Evolutionary conservation across 2,329 filamentous ascomycete genomes (phyloP).

Genomic region (Calonectria pteridis): DNA sequence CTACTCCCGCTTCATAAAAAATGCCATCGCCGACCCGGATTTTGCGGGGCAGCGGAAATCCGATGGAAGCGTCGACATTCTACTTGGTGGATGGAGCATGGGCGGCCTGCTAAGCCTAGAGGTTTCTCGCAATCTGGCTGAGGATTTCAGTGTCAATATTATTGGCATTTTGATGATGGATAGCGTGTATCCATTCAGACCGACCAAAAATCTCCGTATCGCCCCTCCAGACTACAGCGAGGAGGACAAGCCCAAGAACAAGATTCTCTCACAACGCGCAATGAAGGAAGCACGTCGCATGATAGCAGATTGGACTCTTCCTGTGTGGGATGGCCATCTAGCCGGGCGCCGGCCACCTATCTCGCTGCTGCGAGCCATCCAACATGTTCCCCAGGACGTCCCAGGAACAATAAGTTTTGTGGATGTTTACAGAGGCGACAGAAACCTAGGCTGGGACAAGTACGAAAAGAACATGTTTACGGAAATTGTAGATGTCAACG

Average conservation of each 20-base stretch:
- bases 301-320: slow-evolving; percentile 56
- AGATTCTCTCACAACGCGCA: slow-evolving; percentile 51
- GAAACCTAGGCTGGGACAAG: slow-evolving; percentile 61
- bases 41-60: slow-evolving; percentile 45
- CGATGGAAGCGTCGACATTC: slow-evolving; percentile 52
- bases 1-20: slow-evolving; percentile 62
- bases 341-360: slow-evolving; percentile 52
- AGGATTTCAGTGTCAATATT: slow-evolving; percentile 54
- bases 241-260: slow-evolving; percentile 51
- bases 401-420: slow-evolving; percentile 48
- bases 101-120: slow-evolving; percentile 66
- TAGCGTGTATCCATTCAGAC: slow-evolving; percentile 55
- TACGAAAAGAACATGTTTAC: slow-evolving; percentile 60
- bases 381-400: slow-evolving; percentile 52
- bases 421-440: slow-evolving; percentile 58
- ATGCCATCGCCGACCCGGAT: slow-evolving; percentile 46
- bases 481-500: slow-evolving; percentile 61
- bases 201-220: slow-evolving; percentile 4
- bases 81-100: slow-evolving; percentile 69
- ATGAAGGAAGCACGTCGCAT: slow-evolving; percentile 58
- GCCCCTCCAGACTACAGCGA: slow-evolving; percentile 21
- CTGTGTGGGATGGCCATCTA: slow-evolving; percentile 50
- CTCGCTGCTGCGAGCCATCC: slow-evolving; percentile 60
- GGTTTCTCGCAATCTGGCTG: slow-evolving; percentile 58
- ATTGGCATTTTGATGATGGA: slow-evolving; percentile 67